These are phyloP conservation scores for Ophiostoma quercus DNA, from an alignment of 2,329 filamentous ascomycete species.

Conservation along the genomic window DNA sequence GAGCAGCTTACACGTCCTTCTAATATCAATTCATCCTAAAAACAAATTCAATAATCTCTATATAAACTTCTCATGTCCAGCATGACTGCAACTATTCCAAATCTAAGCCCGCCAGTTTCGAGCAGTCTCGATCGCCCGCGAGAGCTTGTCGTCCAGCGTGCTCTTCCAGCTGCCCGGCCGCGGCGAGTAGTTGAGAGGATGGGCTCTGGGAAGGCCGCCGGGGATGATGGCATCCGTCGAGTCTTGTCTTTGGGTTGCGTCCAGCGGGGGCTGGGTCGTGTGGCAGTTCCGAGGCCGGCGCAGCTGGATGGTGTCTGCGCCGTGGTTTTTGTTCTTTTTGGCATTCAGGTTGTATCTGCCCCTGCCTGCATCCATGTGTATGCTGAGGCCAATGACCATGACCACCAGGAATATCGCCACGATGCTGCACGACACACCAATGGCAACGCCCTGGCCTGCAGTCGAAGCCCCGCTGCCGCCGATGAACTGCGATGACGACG, in stretches of 20 bases:
- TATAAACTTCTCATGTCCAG: no score
- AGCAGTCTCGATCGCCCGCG: neutral
- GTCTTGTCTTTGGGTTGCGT: neutral
- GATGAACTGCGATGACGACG: neutral
- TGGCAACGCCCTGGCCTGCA: neutral
- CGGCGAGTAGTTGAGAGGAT: neutral
- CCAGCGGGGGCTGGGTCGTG: neutral
- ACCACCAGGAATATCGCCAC: constrained; percentile 3
- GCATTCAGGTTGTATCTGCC: neutral
- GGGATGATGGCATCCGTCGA: neutral
- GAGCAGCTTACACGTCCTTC: no score
- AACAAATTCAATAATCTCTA: no score
- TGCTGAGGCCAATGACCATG: neutral
- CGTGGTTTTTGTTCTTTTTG: neutral
- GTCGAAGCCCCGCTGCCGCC: neutral
- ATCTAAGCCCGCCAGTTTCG: neutral
- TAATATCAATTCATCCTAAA: no score
- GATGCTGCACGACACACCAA: constrained; percentile 12
- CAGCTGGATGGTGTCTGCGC: neutral
- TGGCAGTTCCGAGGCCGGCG: neutral
- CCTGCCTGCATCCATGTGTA: neutral
- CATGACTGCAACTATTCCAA: neutral
- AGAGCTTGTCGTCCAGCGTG: neutral
- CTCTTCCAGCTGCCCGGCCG: constrained; percentile 3
- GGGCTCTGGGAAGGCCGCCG: neutral